Conservation (phyloP, 140 eudicot genomes). For the Bidens hawaiensis region DNA sequence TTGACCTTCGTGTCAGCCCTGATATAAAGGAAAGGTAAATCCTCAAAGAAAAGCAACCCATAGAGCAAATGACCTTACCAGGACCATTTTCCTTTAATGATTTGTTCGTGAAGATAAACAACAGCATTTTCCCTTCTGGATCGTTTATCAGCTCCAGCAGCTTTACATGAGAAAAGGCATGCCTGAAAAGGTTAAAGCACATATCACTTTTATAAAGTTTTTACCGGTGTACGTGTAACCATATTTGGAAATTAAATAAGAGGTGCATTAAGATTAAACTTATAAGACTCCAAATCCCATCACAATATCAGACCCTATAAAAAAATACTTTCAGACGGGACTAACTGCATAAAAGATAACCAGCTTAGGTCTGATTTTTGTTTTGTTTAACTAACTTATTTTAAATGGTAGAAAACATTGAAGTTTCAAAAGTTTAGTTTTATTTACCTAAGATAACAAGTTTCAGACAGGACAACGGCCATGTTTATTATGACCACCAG, state of each 20-base stretch:
- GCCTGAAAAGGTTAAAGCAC: slow-evolving; percentile 45
- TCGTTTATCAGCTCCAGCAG: slow-evolving; percentile 54
- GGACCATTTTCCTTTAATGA: slow-evolving; percentile 71
- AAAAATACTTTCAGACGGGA: not conserved
- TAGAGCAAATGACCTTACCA: slow-evolving; percentile 49
- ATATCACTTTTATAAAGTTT: not conserved
- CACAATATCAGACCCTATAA: slow-evolving; percentile 4
- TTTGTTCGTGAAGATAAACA: slow-evolving; percentile 54
- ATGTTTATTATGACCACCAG: not conserved
- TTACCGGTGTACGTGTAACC: not conserved
- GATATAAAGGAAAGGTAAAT: not conserved
- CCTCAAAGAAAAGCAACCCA: slow-evolving; percentile 2
- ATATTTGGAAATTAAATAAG: slow-evolving; percentile 3
- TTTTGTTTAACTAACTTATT: not conserved
- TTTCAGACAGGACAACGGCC: not conserved
- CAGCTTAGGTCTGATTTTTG: not conserved
- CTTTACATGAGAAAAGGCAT: slow-evolving; percentile 45
- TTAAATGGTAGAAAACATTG: not conserved
- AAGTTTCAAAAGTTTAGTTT: not conserved
- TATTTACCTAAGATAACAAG: not conserved
- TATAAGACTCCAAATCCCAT: not conserved
- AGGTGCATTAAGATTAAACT: not conserved
- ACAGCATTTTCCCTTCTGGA: slow-evolving; percentile 58
- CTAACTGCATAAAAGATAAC: not conserved
- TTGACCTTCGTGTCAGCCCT: slow-evolving; percentile 8